Percentiles rank a stretch among this genome's conserved stretches.
Conservation (phyloP, 805 yeast genomes). For the Saturnispora hagleri region DNA sequence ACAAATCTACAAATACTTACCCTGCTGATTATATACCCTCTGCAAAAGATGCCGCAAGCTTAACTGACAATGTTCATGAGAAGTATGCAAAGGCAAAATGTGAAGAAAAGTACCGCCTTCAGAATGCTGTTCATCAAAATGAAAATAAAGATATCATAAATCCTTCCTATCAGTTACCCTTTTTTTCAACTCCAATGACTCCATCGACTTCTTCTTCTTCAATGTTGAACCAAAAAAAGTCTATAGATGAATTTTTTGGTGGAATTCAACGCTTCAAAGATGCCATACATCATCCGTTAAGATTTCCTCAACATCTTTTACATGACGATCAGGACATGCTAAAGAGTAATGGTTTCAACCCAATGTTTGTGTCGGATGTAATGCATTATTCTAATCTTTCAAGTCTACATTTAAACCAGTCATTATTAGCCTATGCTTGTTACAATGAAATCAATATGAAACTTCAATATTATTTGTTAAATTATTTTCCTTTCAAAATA, state of each 20-base stretch:
- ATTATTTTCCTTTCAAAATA: constrained; percentile 8
- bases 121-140: not conserved
- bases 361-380: constrained; percentile 7
- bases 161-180: not conserved
- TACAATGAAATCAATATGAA: constrained; percentile 7
- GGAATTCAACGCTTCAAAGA: not conserved
- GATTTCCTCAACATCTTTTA: not conserved
- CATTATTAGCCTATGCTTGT: constrained; percentile 7
- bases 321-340: not conserved
- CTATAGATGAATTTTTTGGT: not conserved
- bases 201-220: not conserved
- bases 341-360: constrained; percentile 1
- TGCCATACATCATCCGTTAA: not conserved
- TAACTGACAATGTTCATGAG: not conserved
- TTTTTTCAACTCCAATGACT: not conserved
- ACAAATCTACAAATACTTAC: not conserved
- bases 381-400: constrained; percentile 4
- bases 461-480: constrained; percentile 4
- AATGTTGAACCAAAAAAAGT: not conserved
- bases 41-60: not conserved
- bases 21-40: not conserved
- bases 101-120: not conserved
- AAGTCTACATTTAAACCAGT: constrained; percentile 1
- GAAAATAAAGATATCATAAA: not conserved
- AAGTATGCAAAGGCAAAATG: not conserved